Evolutionary conservation across 2,329 filamentous ascomycete genomes (phyloP).

Genomic region (Samsoniella hepiali): DNA sequence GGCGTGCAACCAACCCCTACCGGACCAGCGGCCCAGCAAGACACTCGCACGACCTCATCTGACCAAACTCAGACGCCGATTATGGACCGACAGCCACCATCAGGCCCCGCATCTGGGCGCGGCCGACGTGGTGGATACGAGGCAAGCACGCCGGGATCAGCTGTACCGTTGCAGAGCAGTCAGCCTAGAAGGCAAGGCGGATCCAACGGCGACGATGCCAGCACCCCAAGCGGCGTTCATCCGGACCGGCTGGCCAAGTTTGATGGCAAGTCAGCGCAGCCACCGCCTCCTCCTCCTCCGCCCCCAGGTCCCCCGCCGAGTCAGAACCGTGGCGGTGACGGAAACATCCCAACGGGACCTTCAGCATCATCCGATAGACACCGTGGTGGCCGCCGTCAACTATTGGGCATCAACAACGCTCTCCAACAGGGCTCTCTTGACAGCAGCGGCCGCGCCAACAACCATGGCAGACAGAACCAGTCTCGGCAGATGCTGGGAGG

Average conservation of each 20-base stretch:
- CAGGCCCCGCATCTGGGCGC: slow-evolving; percentile 50
- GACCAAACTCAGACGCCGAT: slow-evolving; percentile 43
- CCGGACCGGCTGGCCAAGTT: slow-evolving; percentile 51
- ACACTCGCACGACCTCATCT: slow-evolving; percentile 38
- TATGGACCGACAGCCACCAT: slow-evolving; percentile 51
- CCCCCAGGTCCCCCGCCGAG: slow-evolving; percentile 31
- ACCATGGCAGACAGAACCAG: slow-evolving; percentile 30
- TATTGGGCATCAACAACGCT: slow-evolving; percentile 58
- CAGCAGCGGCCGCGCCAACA: slow-evolving; percentile 26
- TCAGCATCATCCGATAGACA: slow-evolving; percentile 36
- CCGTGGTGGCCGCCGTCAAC: slow-evolving; percentile 48
- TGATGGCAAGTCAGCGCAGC: slow-evolving; percentile 20
- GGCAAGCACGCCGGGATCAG: slow-evolving; percentile 30
- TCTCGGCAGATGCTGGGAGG: slow-evolving; percentile 41
- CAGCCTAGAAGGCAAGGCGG: slow-evolving; percentile 35
- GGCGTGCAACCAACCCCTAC: slow-evolving; percentile 33
- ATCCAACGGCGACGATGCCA: slow-evolving; percentile 24
- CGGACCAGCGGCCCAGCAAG: slow-evolving; percentile 38
- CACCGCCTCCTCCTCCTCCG: slow-evolving; percentile 32
- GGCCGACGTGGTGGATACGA: slow-evolving; percentile 45
- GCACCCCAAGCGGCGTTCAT: slow-evolving; percentile 39
- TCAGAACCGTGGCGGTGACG: slow-evolving; percentile 26
- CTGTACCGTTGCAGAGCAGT: slow-evolving; percentile 40
- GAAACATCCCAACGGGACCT: slow-evolving; percentile 35
- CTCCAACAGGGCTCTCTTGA: slow-evolving; percentile 47